phyloP scores from a whole-genome alignment of 768 basidiomycete genomes.

The Tylopilus cervinicoccineus region DNA sequence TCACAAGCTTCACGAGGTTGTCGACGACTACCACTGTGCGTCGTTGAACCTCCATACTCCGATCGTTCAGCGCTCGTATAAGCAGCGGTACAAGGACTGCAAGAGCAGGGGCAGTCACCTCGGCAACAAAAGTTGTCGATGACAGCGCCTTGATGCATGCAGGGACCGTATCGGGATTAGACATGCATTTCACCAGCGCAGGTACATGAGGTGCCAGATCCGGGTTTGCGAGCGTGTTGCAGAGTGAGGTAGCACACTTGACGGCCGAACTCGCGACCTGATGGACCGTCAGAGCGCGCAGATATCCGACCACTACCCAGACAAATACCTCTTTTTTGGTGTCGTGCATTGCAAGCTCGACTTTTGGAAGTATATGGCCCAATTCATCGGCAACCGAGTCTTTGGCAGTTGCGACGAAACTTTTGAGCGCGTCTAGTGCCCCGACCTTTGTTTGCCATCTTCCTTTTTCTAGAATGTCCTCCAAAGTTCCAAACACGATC shows the following conservation, averaged over 20 bases:
- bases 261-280: slow-evolving; percentile 83
- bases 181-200: slow-evolving; percentile 91
- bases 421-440: slow-evolving; percentile 80
- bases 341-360: slow-evolving; percentile 92
- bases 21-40: slow-evolving; percentile 92
- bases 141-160: slow-evolving; percentile 94
- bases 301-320: slow-evolving; percentile 12
- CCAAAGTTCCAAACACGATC: slow-evolving; percentile 63
- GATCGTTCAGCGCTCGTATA: slow-evolving; percentile 86
- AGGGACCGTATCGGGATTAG: slow-evolving; percentile 81
- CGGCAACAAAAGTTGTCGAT: slow-evolving; percentile 93
- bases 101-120: slow-evolving; percentile 94
- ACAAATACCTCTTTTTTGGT: slow-evolving; percentile 81
- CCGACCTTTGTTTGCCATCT: slow-evolving; percentile 98
- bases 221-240: slow-evolving; percentile 87
- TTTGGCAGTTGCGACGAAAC: slow-evolving; percentile 62
- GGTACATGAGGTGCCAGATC: slow-evolving; percentile 89
- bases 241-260: slow-evolving; percentile 88
- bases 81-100: slow-evolving; percentile 94
- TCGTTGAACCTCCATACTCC: slow-evolving; percentile 95
- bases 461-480: slow-evolving; percentile 71
- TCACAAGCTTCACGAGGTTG: slow-evolving; percentile 96
- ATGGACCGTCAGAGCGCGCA: slow-evolving; percentile 8
- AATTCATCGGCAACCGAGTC: slow-evolving; percentile 82
- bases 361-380: slow-evolving; percentile 75